Conservation (phyloP, 2,329 filamentous ascomycete species). For the Colletotrichum incanum region DNA sequence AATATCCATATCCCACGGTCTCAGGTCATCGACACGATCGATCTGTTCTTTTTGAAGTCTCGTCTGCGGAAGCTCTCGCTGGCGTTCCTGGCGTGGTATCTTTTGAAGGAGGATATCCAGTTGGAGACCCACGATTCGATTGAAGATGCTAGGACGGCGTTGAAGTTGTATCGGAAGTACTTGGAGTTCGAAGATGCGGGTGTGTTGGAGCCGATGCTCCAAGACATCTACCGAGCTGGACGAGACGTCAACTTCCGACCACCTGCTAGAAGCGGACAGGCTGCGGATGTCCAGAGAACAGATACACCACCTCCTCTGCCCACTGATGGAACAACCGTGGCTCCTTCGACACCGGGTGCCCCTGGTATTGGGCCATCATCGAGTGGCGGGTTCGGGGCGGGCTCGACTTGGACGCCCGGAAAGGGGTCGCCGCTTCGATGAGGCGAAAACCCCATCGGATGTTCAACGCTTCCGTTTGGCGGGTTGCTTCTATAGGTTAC, state of each 20-base stretch:
- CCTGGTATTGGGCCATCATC: constrained; percentile 51
- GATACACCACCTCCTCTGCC: constrained; percentile 68
- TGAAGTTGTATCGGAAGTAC: constrained; percentile 91
- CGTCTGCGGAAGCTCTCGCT: constrained; percentile 90
- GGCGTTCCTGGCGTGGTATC: constrained; percentile 90
- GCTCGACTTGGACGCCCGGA: constrained; percentile 62
- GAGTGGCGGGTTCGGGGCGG: constrained; percentile 57
- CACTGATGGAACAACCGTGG: constrained; percentile 51
- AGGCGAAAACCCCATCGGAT: not conserved
- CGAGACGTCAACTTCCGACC: constrained; percentile 67
- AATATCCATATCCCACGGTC: constrained; percentile 94
- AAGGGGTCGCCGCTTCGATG: constrained; percentile 50
- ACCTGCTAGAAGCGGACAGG: constrained; percentile 62
- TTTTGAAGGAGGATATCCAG: constrained; percentile 96
- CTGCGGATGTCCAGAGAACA: constrained; percentile 58
- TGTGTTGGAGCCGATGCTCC: constrained; percentile 84
- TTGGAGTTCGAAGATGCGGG: constrained; percentile 91
- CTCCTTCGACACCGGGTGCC: constrained; percentile 62
- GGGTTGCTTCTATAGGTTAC: not conserved
- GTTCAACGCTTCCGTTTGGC: not conserved
- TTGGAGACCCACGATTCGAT: constrained; percentile 94
- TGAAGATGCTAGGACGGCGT: constrained; percentile 92
- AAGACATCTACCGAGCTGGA: constrained; percentile 82
- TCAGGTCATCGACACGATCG: constrained; percentile 95
- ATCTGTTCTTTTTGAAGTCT: constrained; percentile 87